Base-by-base conservation (phyloP, 805 yeast genomes). In the Nakazawaea wyomingensis region DNA sequence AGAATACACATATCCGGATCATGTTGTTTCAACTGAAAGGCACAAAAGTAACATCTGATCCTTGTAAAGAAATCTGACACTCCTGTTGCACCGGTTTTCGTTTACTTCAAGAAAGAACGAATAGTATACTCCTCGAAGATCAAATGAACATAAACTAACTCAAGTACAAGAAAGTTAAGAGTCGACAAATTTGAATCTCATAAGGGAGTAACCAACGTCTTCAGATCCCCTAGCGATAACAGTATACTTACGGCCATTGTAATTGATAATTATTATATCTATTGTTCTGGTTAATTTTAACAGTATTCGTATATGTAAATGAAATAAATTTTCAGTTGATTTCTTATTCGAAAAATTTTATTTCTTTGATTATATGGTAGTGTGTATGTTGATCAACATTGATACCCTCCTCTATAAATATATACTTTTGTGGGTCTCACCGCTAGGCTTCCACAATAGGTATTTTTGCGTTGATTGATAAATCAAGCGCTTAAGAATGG, bases 221-320 rank as follows among this genome's bases (percentile, higher is more conserved):
- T 55, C 55, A 50, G 55, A 53, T 59, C 62, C 62, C 52, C 55
- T 53, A 59, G 62, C 62, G n/a, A 54, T 11, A 7, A 9, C 4
- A 22, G 3, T 4, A 32, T 33, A 45, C 48, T 40, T 37, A 37
- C 44, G 34, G 41, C 48, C 48, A 37, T 45, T 24, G 16, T 36
- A n/a, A n/a, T n/a, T n/a, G 28, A 14, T 22, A 18, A n/a, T 21
- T 30, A 21, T 29, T 2, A 29, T 29, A 13, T 3, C 5, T 11
- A 2, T 7, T 13, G 8, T 10, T 13, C 16, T 29, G 32, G 8
- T 6, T 13, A 29, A 29, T 29, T 8, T 24, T 8, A 8, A 8
- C 10, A 24, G 10, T 24, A 24, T 10, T 24, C 10, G 10, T 24
- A 8, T 24, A 24, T 24, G n/a, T 34, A 5, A 21, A 30, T 30